phyloP scores from a whole-genome alignment of 352 stramenopile genomes.

The Globisporangium rhizosaccharum region DNA sequence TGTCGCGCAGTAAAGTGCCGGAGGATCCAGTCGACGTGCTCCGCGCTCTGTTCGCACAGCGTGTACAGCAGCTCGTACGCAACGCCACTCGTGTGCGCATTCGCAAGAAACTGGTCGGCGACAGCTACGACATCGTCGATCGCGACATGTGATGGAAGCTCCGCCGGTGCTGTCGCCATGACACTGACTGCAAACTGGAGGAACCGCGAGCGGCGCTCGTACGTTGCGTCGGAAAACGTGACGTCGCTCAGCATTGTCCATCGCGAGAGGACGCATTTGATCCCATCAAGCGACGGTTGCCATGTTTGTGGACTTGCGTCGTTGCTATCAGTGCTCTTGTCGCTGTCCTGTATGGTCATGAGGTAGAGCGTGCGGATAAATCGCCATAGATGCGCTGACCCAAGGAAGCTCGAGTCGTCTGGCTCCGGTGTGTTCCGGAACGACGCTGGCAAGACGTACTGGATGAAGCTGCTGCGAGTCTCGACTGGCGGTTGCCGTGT shows the following conservation, averaged over 20 bases:
- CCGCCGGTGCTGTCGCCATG: neutral
- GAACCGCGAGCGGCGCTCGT: conserved; percentile 5
- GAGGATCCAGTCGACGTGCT: neutral
- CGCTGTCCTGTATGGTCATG: neutral
- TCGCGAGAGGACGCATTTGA: neutral
- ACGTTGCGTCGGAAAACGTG: neutral
- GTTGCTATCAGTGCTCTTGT: too few species aligned
- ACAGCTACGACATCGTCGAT: neutral
- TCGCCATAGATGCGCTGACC: conserved; percentile 20
- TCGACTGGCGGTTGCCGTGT: neutral
- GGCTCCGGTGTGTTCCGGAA: conserved; percentile 15
- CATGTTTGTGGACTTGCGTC: too few species aligned
- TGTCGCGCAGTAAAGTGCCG: neutral
- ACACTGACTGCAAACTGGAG: conserved; percentile 3
- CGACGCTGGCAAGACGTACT: conserved; percentile 6
- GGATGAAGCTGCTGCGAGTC: neutral
- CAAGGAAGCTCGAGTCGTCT: conserved; percentile 22
- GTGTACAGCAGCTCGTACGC: conserved; percentile 12
- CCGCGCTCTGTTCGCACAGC: conserved; percentile 2
- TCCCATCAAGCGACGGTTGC: neutral
- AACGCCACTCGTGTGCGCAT: neutral
- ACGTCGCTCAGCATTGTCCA: conserved; percentile 4
- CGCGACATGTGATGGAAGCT: neutral
- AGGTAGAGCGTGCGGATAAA: conserved; percentile 24
- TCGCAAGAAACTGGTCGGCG: conserved; percentile 5